phyloP scores from a whole-genome alignment of 208 protist genomes.

The Leishmania aethiopica region DNA sequence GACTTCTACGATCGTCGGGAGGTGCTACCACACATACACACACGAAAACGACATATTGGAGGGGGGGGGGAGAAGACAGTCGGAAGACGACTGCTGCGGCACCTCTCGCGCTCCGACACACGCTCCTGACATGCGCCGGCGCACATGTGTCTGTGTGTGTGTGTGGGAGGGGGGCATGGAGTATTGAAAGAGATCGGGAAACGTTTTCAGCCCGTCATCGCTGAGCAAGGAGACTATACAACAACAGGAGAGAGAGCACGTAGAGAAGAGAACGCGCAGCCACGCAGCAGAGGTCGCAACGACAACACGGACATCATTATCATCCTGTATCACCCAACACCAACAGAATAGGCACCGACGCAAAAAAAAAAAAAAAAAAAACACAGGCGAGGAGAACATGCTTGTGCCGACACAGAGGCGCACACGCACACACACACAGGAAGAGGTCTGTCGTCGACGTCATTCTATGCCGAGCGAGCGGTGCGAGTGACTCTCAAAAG shows the following conservation, averaged over 20 bases:
- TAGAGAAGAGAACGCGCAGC: not conserved
- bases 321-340: not conserved
- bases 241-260: not conserved
- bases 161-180: not conserved
- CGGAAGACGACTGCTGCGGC: not conserved
- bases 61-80: not conserved
- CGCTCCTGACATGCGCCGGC: not conserved
- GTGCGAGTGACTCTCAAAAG: not conserved
- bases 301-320: not conserved
- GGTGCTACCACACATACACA: not conserved
- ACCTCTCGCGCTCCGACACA: not conserved
- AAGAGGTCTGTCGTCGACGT: not conserved
- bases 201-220: not conserved
- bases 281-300: not conserved
- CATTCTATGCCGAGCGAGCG: constrained; percentile 3
- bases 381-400: not conserved
- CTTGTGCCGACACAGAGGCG: not conserved
- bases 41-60: not conserved
- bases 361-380: not conserved
- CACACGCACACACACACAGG: not conserved
- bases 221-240: not conserved
- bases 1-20: not conserved
- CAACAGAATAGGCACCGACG: not conserved
- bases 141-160: not conserved
- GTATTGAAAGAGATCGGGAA: not conserved